A percentile compares a stretch with the other conserved stretches of the same genome.
Evolutionary conservation across 2,329 filamentous ascomycete genomes (phyloP).

Genomic region (Decorospora gaudefroyi): DNA sequence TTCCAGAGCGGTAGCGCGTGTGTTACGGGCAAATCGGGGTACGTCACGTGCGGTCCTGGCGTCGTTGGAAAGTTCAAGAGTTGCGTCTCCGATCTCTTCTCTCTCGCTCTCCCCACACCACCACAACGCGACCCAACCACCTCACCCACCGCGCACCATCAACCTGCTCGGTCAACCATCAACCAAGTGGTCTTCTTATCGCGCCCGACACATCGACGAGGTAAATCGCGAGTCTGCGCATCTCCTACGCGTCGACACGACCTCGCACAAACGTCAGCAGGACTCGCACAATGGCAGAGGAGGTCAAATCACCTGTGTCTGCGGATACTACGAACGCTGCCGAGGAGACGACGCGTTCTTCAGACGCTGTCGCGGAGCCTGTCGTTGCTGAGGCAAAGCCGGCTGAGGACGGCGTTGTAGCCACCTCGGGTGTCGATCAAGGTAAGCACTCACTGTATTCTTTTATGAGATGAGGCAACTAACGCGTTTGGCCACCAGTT

Average conservation of each 20-base stretch:
- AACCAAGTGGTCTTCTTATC: constrained; percentile 34
- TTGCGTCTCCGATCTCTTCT: constrained; percentile 26
- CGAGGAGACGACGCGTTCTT: constrained; percentile 40
- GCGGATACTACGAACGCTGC: constrained; percentile 34
- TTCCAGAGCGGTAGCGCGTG: constrained; percentile 15
- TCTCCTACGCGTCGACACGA: constrained; percentile 44
- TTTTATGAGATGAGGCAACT: constrained; percentile 14
- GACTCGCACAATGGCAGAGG: constrained; percentile 46
- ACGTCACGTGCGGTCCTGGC: constrained; percentile 28
- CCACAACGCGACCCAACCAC: constrained; percentile 39
- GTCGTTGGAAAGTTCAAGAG: constrained; percentile 26
- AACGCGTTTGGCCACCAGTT: constrained; percentile 28
- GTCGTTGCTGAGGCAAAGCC: constrained; percentile 38
- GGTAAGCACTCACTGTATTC: constrained; percentile 28
- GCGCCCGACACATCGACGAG: constrained; percentile 30
- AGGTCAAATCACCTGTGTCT: constrained; percentile 34
- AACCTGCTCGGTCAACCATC: constrained; percentile 38
- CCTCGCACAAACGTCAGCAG: constrained; percentile 42
- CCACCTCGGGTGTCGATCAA: constrained; percentile 35
- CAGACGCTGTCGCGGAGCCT: constrained; percentile 34
- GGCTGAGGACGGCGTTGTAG: constrained; percentile 36
- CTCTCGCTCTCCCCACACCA: constrained; percentile 36
- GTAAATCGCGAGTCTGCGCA: constrained; percentile 38
- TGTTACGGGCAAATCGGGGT: constrained; percentile 18
- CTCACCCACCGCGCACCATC: constrained; percentile 46